Evolutionary conservation across 2,329 filamentous ascomycete species (phyloP).

Genomic region (Colletotrichum sp.): DNA sequence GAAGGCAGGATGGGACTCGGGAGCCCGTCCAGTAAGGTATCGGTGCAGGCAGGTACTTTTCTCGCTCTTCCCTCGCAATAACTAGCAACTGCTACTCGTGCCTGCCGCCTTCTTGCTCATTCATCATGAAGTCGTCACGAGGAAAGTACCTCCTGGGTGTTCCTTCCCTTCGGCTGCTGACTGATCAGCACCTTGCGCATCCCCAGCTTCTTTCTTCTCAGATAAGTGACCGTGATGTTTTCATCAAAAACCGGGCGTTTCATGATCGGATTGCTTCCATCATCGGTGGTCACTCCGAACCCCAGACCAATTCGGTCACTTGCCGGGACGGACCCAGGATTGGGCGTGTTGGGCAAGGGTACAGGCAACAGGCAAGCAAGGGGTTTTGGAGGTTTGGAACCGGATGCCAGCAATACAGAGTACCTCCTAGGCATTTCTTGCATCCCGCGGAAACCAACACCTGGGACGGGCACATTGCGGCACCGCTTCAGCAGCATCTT

Average conservation of each 20-base stretch:
- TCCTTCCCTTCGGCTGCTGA: background rate
- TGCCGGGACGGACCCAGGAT: conserved; percentile 8
- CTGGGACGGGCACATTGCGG: background rate
- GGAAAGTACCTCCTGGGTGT: background rate
- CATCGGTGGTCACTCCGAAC: background rate
- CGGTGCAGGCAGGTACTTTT: background rate
- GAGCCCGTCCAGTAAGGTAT: background rate
- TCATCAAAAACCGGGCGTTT: background rate
- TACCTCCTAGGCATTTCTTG: background rate
- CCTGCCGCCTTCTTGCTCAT: background rate
- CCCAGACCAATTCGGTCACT: background rate
- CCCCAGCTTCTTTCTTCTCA: background rate
- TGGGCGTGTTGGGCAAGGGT: background rate
- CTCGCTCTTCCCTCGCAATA: background rate
- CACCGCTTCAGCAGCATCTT: background rate
- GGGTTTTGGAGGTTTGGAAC: background rate
- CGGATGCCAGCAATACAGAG: background rate
- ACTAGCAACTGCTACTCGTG: background rate
- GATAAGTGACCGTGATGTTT: background rate
- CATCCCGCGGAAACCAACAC: background rate
- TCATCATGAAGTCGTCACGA: background rate
- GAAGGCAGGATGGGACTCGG: background rate
- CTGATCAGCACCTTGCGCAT: background rate
- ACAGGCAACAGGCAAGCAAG: background rate
- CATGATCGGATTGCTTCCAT: conserved; percentile 3